These are phyloP conservation scores for Rhododendron henanense DNA, from an alignment of 148 eudicot species.

Conservation along the genomic window DNA sequence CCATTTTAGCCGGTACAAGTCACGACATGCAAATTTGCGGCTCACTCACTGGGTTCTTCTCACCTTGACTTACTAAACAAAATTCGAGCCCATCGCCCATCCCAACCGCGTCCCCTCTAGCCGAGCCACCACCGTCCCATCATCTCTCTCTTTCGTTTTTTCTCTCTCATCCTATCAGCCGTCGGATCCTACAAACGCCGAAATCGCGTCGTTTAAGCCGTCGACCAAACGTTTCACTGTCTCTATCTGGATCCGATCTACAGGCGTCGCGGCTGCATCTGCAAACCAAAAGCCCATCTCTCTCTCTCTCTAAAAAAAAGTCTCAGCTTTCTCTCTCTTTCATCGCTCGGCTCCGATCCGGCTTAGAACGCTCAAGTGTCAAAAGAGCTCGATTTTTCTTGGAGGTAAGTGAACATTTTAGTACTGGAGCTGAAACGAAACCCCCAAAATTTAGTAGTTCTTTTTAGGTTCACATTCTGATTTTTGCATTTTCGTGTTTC, in stretches of 20 bases:
- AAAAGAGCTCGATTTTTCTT: constrained; percentile 5
- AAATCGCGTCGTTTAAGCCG: constrained; percentile 3
- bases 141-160: background rate
- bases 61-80: background rate
- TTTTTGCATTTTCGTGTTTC: background rate
- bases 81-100: background rate
- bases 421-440: background rate
- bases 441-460: background rate
- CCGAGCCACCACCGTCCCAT: constrained; percentile 15
- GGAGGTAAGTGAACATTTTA: background rate
- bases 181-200: background rate
- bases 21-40: background rate
- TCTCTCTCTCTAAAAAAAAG: background rate
- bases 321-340: background rate
- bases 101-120: constrained; percentile 8
- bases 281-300: background rate
- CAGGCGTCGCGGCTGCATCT: constrained; percentile 3
- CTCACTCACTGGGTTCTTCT: background rate
- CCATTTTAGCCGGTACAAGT: too few species aligned
- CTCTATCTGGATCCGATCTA: background rate
- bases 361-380: constrained; percentile 11
- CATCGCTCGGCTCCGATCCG: constrained; percentile 27
- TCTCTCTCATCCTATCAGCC: constrained; percentile 1
- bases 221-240: background rate
- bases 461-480: background rate